A percentile compares a stretch with the other conserved stretches of the same genome.
Conservation (phyloP, 306 rosid species). For the Vigna reflexopilosa region DNA sequence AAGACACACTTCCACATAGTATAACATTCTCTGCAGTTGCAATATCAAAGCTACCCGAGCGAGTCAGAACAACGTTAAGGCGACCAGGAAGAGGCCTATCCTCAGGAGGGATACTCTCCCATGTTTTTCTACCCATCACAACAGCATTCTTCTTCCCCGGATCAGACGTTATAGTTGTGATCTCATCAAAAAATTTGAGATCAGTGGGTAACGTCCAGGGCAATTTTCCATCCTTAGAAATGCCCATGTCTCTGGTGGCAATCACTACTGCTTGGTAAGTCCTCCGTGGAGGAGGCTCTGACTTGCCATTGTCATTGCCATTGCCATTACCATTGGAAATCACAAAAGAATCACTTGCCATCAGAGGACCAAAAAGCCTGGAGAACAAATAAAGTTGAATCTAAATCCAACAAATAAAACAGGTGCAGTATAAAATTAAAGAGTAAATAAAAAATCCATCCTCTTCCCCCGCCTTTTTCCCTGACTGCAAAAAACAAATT, state of each 20-base stretch:
- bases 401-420: constrained; percentile 48
- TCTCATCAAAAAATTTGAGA: constrained; percentile 71
- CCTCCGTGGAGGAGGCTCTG: constrained; percentile 70
- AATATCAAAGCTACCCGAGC: constrained; percentile 92
- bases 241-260: constrained; percentile 86
- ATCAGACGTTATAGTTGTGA: constrained; percentile 74
- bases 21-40: constrained; percentile 94
- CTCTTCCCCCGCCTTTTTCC: neutral
- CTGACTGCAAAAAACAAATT: neutral
- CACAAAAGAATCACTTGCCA: constrained; percentile 72
- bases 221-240: constrained; percentile 84
- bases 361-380: constrained; percentile 48
- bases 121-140: constrained; percentile 94
- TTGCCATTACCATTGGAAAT: constrained; percentile 32
- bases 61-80: constrained; percentile 92
- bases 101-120: constrained; percentile 83
- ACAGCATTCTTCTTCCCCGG: constrained; percentile 85
- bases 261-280: constrained; percentile 91
- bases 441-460: neutral
- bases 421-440: neutral
- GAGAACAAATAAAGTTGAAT: constrained; percentile 50
- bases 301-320: constrained; percentile 49
- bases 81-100: constrained; percentile 82
- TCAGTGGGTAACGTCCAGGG: constrained; percentile 91
- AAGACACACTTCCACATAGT: constrained; percentile 81